phyloP scores from a whole-genome alignment of 805 yeast genomes.

The Metschnikowia baotianmanensis region DNA sequence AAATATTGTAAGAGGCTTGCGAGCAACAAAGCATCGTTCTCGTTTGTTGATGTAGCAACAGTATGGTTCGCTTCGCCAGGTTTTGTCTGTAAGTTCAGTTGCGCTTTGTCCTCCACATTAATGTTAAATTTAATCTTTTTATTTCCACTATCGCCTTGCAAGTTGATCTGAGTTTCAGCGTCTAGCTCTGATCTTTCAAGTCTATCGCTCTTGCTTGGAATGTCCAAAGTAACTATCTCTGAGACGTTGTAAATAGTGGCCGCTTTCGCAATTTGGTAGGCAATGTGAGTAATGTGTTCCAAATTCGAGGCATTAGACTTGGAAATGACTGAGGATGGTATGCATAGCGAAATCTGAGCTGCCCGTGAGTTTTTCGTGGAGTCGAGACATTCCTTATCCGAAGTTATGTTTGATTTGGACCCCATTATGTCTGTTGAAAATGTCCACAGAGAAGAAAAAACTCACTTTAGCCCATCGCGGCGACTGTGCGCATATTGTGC shows the following conservation, averaged over 20 bases:
- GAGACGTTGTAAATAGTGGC: slow-evolving; percentile 67
- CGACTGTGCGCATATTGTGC: slow-evolving; percentile 1
- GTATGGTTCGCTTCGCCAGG: neutral
- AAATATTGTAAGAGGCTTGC: slow-evolving; percentile 75
- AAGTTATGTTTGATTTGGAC: neutral
- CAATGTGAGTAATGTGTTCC: slow-evolving; percentile 69
- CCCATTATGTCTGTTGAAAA: neutral
- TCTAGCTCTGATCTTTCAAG: slow-evolving; percentile 19
- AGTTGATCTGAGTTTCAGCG: slow-evolving; percentile 16
- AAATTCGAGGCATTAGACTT: slow-evolving; percentile 56
- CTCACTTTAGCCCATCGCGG: slow-evolving; percentile 1
- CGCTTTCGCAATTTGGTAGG: slow-evolving; percentile 77
- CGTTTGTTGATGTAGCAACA: slow-evolving; percentile 7
- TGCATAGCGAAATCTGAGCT: slow-evolving; percentile 51
- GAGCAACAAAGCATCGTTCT: slow-evolving; percentile 48
- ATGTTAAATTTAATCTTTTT: slow-evolving; percentile 33
- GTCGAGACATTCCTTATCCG: neutral
- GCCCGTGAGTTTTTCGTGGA: neutral
- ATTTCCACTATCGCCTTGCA: slow-evolving; percentile 25
- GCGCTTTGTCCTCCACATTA: slow-evolving; percentile 28
- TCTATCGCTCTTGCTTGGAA: slow-evolving; percentile 29
- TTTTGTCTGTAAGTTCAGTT: slow-evolving; percentile 11
- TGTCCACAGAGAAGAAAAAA: neutral
- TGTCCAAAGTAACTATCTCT: slow-evolving; percentile 71
- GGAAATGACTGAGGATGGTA: slow-evolving; percentile 67